Conservation (phyloP, 768 basidiomycete genomes). For the Hebeloma cylindrosporum region DNA sequence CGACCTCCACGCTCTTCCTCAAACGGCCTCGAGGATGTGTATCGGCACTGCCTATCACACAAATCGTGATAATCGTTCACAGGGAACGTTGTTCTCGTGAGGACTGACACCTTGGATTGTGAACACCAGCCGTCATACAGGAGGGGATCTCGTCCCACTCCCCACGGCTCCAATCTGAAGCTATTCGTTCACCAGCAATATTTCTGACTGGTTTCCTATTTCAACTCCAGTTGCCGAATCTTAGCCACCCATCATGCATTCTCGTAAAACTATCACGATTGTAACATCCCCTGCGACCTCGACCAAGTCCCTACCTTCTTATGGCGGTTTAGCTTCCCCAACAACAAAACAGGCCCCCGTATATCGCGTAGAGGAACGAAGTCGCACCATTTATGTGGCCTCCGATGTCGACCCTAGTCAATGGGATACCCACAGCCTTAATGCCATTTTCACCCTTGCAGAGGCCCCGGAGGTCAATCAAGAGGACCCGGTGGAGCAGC, state of each 20-base stretch:
- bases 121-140: neutral
- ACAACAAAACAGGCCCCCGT: slow-evolving; percentile 33
- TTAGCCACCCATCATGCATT: slow-evolving; percentile 24
- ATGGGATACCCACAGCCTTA: slow-evolving; percentile 40
- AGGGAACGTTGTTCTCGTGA: slow-evolving; percentile 13
- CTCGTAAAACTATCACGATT: slow-evolving; percentile 39
- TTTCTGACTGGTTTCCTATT: neutral
- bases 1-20: neutral
- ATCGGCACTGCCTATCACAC: too few species aligned
- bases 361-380: slow-evolving; percentile 50
- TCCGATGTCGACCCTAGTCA: slow-evolving; percentile 44
- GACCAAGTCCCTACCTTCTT: slow-evolving; percentile 24
- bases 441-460: slow-evolving; percentile 39
- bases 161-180: neutral
- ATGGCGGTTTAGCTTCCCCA: slow-evolving; percentile 26
- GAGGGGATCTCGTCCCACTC: neutral
- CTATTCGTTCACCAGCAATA: neutral
- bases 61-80: slow-evolving; percentile 9
- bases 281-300: slow-evolving; percentile 33
- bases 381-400: slow-evolving; percentile 45
- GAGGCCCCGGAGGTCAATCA: slow-evolving; percentile 31
- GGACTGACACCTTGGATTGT: slow-evolving; percentile 4
- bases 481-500: slow-evolving; percentile 22
- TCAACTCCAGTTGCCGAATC: slow-evolving; percentile 3
- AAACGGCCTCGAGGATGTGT: too few species aligned